Evolutionary conservation across 169 alveolate species (phyloP).

Genomic region (Cystoisospora suis): DNA sequence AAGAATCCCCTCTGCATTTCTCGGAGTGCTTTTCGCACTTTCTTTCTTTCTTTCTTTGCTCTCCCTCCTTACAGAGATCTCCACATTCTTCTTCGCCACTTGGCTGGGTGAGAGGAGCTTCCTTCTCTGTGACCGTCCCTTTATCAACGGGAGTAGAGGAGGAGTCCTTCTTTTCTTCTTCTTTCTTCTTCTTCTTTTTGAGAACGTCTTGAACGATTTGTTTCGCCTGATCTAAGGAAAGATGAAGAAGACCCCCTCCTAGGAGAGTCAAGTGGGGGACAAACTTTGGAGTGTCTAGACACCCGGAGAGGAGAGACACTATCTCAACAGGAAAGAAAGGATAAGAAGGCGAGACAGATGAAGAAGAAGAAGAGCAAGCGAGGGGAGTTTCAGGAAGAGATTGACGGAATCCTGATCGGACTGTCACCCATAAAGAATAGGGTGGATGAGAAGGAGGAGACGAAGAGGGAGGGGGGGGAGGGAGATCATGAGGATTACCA

Average conservation of each 20-base stretch:
- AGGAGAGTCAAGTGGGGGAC: conserved; percentile 24
- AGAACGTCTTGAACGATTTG: background rate
- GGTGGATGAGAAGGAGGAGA: background rate
- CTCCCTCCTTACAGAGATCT: too few relatives aligned
- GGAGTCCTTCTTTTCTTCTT: too few relatives aligned
- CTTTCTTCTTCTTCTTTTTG: background rate
- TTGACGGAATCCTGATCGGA: background rate
- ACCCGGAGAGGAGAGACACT: background rate
- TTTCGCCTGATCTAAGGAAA: background rate
- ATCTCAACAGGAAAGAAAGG: background rate
- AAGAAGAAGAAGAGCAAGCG: background rate
- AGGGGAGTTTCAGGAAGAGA: background rate
- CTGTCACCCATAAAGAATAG: background rate
- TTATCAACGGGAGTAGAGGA: too few relatives aligned
- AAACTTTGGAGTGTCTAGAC: conserved; percentile 25
- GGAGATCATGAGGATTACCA: background rate
- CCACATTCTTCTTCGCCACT: too few relatives aligned
- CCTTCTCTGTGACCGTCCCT: too few relatives aligned
- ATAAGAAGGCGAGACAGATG: background rate
- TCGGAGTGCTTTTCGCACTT: too few relatives aligned
- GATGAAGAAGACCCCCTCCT: conserved; percentile 6
- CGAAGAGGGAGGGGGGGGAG: background rate
- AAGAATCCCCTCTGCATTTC: too few relatives aligned
- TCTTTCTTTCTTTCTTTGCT: too few relatives aligned
- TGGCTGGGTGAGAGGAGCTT: too few relatives aligned